Conservation (phyloP, 176 grass and related monocot genomes). For the Cenchrus americanus region DNA sequence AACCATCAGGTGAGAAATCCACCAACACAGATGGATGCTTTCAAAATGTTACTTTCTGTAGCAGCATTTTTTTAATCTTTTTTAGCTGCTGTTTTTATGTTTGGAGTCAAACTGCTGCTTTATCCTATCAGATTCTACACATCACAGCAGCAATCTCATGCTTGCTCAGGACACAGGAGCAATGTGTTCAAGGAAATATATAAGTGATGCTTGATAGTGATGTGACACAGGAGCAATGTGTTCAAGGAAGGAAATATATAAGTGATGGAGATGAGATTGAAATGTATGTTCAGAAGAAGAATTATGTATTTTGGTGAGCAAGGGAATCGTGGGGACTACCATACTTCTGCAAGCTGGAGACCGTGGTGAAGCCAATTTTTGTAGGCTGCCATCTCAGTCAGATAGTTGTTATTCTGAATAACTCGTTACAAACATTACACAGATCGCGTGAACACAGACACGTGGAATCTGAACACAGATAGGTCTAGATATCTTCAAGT, state of each 20-base stretch:
- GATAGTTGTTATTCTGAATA: slow-evolving; percentile 12
- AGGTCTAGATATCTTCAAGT: not conserved
- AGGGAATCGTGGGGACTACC: slow-evolving; percentile 47
- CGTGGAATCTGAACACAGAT: not conserved
- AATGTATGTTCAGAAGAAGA: slow-evolving; percentile 53
- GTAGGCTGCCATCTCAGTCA: slow-evolving; percentile 42
- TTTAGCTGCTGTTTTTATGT: slow-evolving; percentile 22
- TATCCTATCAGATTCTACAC: slow-evolving; percentile 34
- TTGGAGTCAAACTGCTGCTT: slow-evolving; percentile 39
- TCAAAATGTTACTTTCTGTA: slow-evolving; percentile 36
- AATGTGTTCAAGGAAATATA: slow-evolving; percentile 13
- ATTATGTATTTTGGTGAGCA: not conserved
- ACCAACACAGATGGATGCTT: not conserved
- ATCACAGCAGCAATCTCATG: slow-evolving; percentile 40
- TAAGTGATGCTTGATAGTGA: too few relatives aligned
- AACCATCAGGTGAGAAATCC: slow-evolving; percentile 55
- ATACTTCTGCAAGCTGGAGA: slow-evolving; percentile 50
- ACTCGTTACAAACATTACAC: not conserved
- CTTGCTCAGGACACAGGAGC: slow-evolving; percentile 37
- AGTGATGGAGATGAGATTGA: slow-evolving; percentile 47
- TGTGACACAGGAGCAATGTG: slow-evolving; percentile 11
- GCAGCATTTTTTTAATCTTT: slow-evolving; percentile 3
- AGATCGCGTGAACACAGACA: not conserved
- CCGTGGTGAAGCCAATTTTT: slow-evolving; percentile 61
- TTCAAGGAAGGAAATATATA: slow-evolving; percentile 30